phyloP scores from a whole-genome alignment of 495 filamentous ascomycete species.

The Penicillium psychrofluorescens region DNA sequence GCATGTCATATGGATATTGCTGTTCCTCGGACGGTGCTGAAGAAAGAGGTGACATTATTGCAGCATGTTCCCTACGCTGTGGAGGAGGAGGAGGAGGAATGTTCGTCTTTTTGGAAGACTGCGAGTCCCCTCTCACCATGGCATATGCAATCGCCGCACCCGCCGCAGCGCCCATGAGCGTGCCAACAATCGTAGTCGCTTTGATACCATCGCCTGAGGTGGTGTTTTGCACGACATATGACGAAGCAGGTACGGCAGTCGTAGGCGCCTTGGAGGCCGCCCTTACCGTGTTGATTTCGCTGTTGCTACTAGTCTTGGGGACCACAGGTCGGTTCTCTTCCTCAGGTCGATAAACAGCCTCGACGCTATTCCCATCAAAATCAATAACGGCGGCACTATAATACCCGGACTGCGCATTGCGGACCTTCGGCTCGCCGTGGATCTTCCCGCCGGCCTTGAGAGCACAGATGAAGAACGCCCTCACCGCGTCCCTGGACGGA shows the following conservation, averaged over 20 bases:
- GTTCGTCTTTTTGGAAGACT: slow-evolving; percentile 11
- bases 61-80: slow-evolving; percentile 21
- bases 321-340: slow-evolving; percentile 34
- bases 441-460: slow-evolving; percentile 51
- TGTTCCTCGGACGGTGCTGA: slow-evolving; percentile 16
- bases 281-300: slow-evolving; percentile 23
- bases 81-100: slow-evolving; percentile 8
- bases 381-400: slow-evolving; percentile 57
- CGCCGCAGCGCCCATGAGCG: slow-evolving; percentile 67
- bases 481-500: slow-evolving; percentile 43
- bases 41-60: slow-evolving; percentile 20
- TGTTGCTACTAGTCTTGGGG: slow-evolving; percentile 27
- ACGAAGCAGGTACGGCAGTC: slow-evolving; percentile 12
- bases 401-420: slow-evolving; percentile 43
- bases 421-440: slow-evolving; percentile 46
- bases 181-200: slow-evolving; percentile 56
- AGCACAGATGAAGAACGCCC: slow-evolving; percentile 52
- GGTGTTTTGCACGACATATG: slow-evolving; percentile 19
- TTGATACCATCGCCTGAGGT: slow-evolving; percentile 29
- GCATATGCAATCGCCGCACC: slow-evolving; percentile 71
- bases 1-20: slow-evolving; percentile 14
- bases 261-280: slow-evolving; percentile 12
- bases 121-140: slow-evolving; percentile 49
- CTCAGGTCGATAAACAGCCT: slow-evolving; percentile 46
- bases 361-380: slow-evolving; percentile 54